These are phyloP conservation scores for Talaromyces nanjingensis DNA, from an alignment of 495 filamentous ascomycete species.

Conservation along the genomic window DNA sequence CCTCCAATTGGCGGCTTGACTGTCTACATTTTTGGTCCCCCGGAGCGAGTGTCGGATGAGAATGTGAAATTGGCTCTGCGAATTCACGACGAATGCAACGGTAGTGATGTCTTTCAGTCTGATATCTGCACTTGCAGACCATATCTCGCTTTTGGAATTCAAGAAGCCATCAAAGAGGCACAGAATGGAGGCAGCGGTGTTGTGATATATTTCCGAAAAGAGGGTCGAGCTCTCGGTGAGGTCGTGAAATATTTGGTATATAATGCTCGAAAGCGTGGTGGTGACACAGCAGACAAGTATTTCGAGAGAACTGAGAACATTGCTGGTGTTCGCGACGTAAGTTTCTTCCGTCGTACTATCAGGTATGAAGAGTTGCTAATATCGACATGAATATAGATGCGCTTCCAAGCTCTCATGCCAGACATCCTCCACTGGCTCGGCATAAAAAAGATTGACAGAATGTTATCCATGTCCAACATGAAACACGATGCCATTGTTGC, in stretches of 20 bases:
- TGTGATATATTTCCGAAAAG: slow-evolving; percentile 98
- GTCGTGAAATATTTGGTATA: slow-evolving; percentile 97
- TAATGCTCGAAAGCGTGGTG: slow-evolving; percentile 78
- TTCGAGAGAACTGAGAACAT: slow-evolving; percentile 96
- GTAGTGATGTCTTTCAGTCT: slow-evolving; percentile 95
- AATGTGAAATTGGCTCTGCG: slow-evolving; percentile 79
- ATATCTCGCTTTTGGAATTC: slow-evolving; percentile 93
- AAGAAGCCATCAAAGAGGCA: slow-evolving; percentile 93
- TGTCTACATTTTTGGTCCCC: slow-evolving; percentile 95
- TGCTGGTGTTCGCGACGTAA: slow-evolving; percentile 75
- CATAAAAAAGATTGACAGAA: slow-evolving; percentile 96
- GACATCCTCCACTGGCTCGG: slow-evolving; percentile 98
- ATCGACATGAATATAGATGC: slow-evolving; percentile 49
- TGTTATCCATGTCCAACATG: slow-evolving; percentile 99
- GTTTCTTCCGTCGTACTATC: neutral
- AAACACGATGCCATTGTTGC: slow-evolving; percentile 97
- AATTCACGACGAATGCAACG: slow-evolving; percentile 96
- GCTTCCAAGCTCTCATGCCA: slow-evolving; percentile 99
- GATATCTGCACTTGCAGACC: slow-evolving; percentile 98
- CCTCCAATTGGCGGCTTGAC: slow-evolving; percentile 95
- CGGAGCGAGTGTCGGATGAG: slow-evolving; percentile 83
- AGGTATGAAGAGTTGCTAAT: neutral
- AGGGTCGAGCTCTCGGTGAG: slow-evolving; percentile 91
- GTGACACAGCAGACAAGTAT: slow-evolving; percentile 90
- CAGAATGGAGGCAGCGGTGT: slow-evolving; percentile 93